phyloP scores from a whole-genome alignment of 2,329 filamentous ascomycete genomes.

The Colletotrichum aenigma region DNA sequence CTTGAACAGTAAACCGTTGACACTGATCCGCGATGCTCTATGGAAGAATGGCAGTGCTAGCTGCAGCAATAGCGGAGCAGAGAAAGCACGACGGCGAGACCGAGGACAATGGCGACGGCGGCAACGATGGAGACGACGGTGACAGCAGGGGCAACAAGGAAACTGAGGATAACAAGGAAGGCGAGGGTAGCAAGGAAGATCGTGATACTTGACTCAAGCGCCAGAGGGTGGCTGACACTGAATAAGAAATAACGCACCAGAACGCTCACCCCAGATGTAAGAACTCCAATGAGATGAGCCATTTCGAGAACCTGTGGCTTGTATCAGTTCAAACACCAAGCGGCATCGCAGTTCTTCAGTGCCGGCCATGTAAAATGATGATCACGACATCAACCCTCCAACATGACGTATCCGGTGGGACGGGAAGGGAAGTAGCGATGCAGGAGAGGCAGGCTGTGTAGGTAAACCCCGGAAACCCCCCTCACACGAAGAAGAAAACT shows the following conservation, averaged over 20 bases:
- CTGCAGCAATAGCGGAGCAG: neutral
- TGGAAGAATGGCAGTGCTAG: neutral
- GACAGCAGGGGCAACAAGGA: neutral
- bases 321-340: neutral
- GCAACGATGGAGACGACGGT: neutral
- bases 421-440: neutral
- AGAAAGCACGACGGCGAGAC: neutral
- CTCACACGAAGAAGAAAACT: neutral
- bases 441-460: neutral
- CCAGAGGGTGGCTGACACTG: neutral
- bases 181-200: neutral
- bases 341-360: neutral
- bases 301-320: neutral
- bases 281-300: neutral
- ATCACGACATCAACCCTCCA: neutral
- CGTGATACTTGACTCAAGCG: neutral
- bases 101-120: accelerated
- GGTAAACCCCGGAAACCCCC: neutral
- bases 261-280: neutral
- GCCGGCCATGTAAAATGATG: neutral
- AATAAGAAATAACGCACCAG: neutral
- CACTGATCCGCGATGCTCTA: neutral
- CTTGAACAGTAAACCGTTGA: neutral
- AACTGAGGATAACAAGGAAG: neutral
- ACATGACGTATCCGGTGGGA: neutral